phyloP scores from a whole-genome alignment of 495 filamentous ascomycete genomes.

The Daldinia loculata region DNA sequence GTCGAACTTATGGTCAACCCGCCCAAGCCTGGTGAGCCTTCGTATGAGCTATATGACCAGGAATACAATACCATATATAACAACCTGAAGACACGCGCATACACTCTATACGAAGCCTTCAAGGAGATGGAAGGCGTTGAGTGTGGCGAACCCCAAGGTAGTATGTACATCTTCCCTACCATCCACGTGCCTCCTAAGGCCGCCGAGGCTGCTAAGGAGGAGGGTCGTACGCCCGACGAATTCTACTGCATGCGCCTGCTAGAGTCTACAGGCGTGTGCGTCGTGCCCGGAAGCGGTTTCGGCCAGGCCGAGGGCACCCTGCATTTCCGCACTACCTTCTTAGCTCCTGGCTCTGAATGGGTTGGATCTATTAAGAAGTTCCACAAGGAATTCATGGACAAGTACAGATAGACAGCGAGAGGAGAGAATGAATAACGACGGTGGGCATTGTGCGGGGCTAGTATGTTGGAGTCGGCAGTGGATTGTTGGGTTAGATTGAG shows the following conservation, averaged over 20 bases:
- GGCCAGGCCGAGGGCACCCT: conserved; percentile 90
- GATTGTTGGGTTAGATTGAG: background rate
- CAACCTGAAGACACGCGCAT: conserved; percentile 78
- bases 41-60: conserved; percentile 78
- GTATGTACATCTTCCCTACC: conserved; percentile 98
- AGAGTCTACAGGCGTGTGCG: conserved; percentile 94
- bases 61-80: conserved; percentile 85
- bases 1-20: conserved; percentile 98
- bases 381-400: conserved; percentile 88
- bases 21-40: conserved; percentile 80
- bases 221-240: conserved; percentile 82
- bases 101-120: conserved; percentile 88
- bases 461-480: too few species aligned
- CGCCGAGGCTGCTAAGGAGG: conserved; percentile 73
- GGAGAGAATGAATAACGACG: background rate
- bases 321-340: conserved; percentile 97
- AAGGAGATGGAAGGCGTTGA: conserved; percentile 93
- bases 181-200: conserved; percentile 82
- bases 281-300: conserved; percentile 91
- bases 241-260: conserved; percentile 92
- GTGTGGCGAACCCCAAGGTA: conserved; percentile 85
- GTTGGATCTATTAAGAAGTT: conserved; percentile 87
- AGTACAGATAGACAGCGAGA: conserved; percentile 62
- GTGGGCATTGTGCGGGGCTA: background rate
- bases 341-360: conserved; percentile 96